Percentiles rank a stretch among this genome's conserved stretches.
Conservation (phyloP, 192 early-diverging fungal species). For the Irineochytrium annulatum region DNA sequence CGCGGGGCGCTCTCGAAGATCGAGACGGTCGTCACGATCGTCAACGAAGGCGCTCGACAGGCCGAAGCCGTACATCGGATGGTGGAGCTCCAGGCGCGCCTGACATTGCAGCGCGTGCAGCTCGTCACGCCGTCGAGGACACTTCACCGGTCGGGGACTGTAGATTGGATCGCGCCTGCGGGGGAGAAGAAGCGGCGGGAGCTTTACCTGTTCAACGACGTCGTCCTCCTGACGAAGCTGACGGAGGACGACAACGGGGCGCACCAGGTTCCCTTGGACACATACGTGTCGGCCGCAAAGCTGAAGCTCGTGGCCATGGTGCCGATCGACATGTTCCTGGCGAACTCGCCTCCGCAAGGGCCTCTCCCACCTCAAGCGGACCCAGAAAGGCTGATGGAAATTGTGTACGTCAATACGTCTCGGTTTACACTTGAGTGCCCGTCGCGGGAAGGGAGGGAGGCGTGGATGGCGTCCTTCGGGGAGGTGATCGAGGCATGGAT, state of each 20-base stretch:
- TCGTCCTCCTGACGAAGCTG: conserved; percentile 45
- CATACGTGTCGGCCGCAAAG: conserved; percentile 24
- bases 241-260: conserved; percentile 23
- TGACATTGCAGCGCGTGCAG: conserved; percentile 42
- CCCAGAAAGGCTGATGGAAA: conserved; percentile 40
- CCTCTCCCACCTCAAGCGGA: too few species aligned
- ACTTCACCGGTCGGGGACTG: conserved; percentile 31
- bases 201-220: conserved; percentile 54
- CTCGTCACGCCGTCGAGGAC: conserved; percentile 44
- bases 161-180: conserved; percentile 33
- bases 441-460: conserved; percentile 14
- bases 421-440: conserved; percentile 28
- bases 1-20: conserved; percentile 42
- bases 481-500: conserved; percentile 36
- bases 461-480: conserved; percentile 38
- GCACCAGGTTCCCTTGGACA: neutral
- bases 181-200: conserved; percentile 41
- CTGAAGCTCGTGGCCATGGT: conserved; percentile 48
- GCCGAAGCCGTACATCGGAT: conserved; percentile 51
- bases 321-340: conserved; percentile 44
- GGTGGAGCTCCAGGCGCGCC: conserved; percentile 45
- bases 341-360: conserved; percentile 24
- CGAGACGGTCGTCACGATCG: conserved; percentile 52
- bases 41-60: conserved; percentile 52
- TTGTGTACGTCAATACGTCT: conserved; percentile 31